Conservation (phyloP, 2,329 filamentous ascomycete genomes). For the Phaeosphaeria sp. region DNA sequence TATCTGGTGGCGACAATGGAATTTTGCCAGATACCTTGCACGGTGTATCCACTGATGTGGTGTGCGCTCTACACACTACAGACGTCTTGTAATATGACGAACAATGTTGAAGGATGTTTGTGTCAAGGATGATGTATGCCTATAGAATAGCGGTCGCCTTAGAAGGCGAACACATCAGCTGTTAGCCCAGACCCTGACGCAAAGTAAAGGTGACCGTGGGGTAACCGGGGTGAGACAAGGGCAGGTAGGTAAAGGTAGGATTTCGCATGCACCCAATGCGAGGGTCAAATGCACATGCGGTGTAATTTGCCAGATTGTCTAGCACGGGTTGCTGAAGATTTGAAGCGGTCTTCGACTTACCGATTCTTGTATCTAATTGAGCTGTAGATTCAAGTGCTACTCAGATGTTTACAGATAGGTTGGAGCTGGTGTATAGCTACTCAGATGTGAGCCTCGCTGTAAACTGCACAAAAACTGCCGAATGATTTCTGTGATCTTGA, state of each 20-base stretch:
- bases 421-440: not conserved
- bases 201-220: conserved; percentile 3
- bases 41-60: conserved; percentile 16
- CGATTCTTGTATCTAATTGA: not conserved
- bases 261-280: not conserved
- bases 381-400: not conserved
- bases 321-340: not conserved
- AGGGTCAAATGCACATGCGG: not conserved
- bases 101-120: conserved; percentile 11
- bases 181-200: conserved; percentile 11
- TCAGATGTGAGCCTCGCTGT: not conserved
- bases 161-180: conserved; percentile 14
- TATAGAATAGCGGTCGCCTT: conserved; percentile 14
- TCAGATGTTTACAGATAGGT: not conserved
- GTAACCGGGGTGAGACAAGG: conserved; percentile 9
- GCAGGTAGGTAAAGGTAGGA: conserved; percentile 6
- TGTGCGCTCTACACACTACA: conserved; percentile 14
- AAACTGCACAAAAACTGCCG: not conserved
- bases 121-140: conserved; percentile 14
- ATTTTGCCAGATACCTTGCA: conserved; percentile 7
- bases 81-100: conserved; percentile 11
- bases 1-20: not conserved
- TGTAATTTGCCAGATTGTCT: not conserved
- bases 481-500: not conserved
- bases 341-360: not conserved